These are phyloP conservation scores for Henckelia pumila DNA, from an alignment of 257 asterid species.

Conservation along the genomic window DNA sequence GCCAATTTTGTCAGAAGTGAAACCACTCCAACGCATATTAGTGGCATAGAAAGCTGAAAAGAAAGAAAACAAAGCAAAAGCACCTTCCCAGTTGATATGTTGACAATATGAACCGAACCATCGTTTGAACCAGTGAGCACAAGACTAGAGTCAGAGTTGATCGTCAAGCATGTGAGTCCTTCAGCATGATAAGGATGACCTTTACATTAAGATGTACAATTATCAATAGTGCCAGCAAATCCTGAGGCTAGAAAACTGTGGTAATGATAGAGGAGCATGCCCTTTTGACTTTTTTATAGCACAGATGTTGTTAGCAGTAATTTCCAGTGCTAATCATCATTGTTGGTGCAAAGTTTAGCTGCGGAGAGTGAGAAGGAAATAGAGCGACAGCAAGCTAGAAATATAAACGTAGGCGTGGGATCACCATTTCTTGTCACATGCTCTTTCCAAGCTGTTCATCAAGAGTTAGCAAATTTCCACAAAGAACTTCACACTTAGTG, in stretches of 20 bases:
- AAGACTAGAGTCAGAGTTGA: slow-evolving; percentile 72
- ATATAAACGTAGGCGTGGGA: too few relatives aligned
- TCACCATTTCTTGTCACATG: not conserved
- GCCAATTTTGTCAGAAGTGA: slow-evolving; percentile 4
- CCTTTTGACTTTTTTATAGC: too few relatives aligned
- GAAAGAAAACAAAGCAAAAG: slow-evolving; percentile 10
- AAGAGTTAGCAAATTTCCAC: too few relatives aligned
- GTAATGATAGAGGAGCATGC: not conserved
- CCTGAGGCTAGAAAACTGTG: not conserved
- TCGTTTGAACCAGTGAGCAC: slow-evolving; percentile 81
- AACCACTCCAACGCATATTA: slow-evolving; percentile 1
- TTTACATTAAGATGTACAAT: slow-evolving; percentile 23
- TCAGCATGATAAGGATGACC: slow-evolving; percentile 80
- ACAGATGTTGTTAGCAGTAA: too few relatives aligned
- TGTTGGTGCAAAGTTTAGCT: not conserved
- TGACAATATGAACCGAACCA: slow-evolving; percentile 68
- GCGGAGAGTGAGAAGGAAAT: not conserved
- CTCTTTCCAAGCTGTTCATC: not conserved
- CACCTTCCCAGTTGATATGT: slow-evolving; percentile 78
- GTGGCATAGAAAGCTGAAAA: slow-evolving; percentile 2
- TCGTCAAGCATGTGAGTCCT: slow-evolving; percentile 82
- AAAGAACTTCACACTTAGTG: not conserved
- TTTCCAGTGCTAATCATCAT: not conserved
- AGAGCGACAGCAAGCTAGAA: not conserved
- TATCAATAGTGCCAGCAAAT: slow-evolving; percentile 16